These are phyloP conservation scores for Oryza punctata DNA, from an alignment of 176 grass and related monocot species.

Conservation along the genomic window DNA sequence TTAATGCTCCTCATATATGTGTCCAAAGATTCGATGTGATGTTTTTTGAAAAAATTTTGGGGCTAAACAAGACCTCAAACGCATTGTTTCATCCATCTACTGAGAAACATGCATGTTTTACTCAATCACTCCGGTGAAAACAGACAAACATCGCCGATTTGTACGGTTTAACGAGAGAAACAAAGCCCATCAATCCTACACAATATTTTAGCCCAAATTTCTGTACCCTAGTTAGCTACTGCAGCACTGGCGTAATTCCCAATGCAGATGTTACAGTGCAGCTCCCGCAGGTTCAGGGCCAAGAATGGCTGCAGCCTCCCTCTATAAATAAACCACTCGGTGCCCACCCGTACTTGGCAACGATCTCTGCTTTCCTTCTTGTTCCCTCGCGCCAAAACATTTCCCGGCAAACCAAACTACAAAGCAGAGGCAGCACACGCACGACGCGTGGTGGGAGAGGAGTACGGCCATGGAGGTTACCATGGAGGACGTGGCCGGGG, in stretches of 20 bases:
- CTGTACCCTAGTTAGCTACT: background rate
- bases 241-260: background rate
- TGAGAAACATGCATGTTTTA: background rate
- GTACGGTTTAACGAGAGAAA: slow-evolving; percentile 16
- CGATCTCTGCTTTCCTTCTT: slow-evolving; percentile 1
- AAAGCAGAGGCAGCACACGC: background rate
- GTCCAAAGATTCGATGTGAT: no score
- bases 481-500: slow-evolving; percentile 52
- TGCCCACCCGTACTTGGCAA: slow-evolving; percentile 1
- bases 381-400: slow-evolving; percentile 46
- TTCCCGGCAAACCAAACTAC: slow-evolving; percentile 10
- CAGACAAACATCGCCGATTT: background rate
- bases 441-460: background rate
- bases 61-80: no score
- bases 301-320: background rate
- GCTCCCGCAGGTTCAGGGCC: background rate
- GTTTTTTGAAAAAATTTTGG: no score
- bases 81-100: background rate
- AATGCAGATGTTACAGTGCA: background rate
- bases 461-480: slow-evolving; percentile 41
- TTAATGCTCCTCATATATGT: no score
- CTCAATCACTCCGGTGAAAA: background rate
- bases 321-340: slow-evolving; percentile 40
- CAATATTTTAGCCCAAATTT: slow-evolving; percentile 14
- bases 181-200: background rate